Percentiles rank a stretch among this genome's conserved stretches.
Conservation (phyloP, 139 green algal genomes). For the Yamagishiella unicocca region DNA sequence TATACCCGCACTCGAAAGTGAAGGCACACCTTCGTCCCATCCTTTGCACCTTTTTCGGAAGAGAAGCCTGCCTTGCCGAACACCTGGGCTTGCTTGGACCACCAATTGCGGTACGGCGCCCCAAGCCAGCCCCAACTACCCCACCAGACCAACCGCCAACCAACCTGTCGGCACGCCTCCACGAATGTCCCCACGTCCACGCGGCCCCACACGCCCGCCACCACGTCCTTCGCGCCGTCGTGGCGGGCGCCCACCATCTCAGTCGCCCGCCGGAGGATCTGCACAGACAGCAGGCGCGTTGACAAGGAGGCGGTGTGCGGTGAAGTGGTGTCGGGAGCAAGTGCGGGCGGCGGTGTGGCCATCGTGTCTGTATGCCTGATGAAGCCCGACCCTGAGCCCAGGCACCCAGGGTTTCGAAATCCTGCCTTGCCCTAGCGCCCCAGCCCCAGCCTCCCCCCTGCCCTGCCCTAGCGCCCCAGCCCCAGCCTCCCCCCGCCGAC, state of each 20-base stretch:
- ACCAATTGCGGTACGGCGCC: too few relatives aligned
- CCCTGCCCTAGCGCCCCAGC: background rate
- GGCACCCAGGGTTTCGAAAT: background rate
- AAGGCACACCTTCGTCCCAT: too few relatives aligned
- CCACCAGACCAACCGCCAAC: background rate
- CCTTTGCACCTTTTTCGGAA: too few relatives aligned
- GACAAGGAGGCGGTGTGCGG: background rate
- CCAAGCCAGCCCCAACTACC: background rate
- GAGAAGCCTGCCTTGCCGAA: too few relatives aligned
- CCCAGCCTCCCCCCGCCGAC: background rate
- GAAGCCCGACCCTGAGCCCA: background rate
- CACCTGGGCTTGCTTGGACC: too few relatives aligned
- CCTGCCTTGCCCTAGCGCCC: background rate
- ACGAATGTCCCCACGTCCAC: slow-evolving; percentile 34
- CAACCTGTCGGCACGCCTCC: slow-evolving; percentile 38
- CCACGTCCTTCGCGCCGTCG: slow-evolving; percentile 28
- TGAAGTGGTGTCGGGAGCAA: too few relatives aligned
- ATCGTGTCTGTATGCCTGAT: too few relatives aligned
- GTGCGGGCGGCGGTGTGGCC: too few relatives aligned
- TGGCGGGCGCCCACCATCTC: slow-evolving; percentile 5
- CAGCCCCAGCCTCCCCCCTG: background rate
- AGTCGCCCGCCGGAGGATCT: slow-evolving; percentile 16
- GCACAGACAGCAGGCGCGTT: background rate
- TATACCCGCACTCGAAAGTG: too few relatives aligned
- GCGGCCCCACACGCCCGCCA: slow-evolving; percentile 39